phyloP scores from a whole-genome alignment of 2,329 filamentous ascomycete species.

The Alternaria incomplexa region DNA sequence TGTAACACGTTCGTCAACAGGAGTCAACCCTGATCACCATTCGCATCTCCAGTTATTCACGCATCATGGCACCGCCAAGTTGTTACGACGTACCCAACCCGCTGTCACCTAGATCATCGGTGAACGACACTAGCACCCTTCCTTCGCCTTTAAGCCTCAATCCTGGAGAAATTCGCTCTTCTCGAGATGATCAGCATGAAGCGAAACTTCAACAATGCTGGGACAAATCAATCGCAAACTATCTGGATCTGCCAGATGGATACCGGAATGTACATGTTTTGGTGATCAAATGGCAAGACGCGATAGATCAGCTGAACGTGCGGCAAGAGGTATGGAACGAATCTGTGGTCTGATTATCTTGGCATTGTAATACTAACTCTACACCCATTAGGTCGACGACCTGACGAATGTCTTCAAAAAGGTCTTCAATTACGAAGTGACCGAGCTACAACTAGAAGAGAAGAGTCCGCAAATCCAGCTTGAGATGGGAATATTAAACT shows the following conservation, averaged over 20 bases:
- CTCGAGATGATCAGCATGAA: neutral
- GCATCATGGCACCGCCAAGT: neutral
- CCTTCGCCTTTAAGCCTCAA: neutral
- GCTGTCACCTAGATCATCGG: neutral
- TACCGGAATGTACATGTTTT: conserved; percentile 16
- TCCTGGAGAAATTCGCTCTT: neutral
- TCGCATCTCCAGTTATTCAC: neutral
- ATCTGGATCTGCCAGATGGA: conserved; percentile 15
- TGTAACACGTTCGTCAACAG: neutral
- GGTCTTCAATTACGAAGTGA: neutral
- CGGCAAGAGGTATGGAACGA: neutral
- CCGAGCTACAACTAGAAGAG: neutral
- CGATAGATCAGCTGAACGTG: conserved; percentile 8
- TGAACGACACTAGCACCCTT: neutral
- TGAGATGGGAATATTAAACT: neutral
- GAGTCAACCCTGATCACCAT: neutral
- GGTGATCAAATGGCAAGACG: conserved; percentile 17
- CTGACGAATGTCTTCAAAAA: neutral
- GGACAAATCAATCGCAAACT: conserved; percentile 11
- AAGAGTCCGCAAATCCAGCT: neutral
- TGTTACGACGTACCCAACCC: neutral
- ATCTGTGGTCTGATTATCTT: neutral
- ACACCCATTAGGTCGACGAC: neutral
- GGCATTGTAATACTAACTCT: neutral
- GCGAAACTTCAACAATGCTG: conserved; percentile 5